Base-by-base conservation (phyloP, 2,329 filamentous ascomycete genomes). In the Calonectria naviculata region DNA sequence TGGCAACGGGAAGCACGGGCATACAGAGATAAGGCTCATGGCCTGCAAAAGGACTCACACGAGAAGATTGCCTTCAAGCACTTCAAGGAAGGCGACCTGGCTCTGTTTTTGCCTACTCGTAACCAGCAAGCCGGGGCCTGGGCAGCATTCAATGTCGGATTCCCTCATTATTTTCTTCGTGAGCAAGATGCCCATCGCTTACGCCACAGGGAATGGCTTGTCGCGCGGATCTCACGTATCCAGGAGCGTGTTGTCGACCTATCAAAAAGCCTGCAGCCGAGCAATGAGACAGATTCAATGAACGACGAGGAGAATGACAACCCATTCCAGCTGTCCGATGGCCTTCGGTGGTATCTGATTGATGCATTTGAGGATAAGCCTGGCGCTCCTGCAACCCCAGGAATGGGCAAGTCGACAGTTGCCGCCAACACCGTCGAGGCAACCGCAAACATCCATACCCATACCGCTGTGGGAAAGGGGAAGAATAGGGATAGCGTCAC, bases 61-160 rank as follows among this genome's bases (percentile, higher is more conserved):
- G 94, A 98, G 76, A 98, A 98, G 86, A 98, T 99, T 80, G 95
- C 97, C 2, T 98, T 97, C 81, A 93, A 93, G 71, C 93, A 96
- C 62, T 99, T 99, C 86, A 98, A 98, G 80, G 95, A 98, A 82
- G 96, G 97, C 9, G 97, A 99, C 80, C 88, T 99, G 17, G 97
- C 96, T 15, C 84, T 99, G 2, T 99, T 99, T 85, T 85, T 99
- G 46, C 97, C 97, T 0, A 99, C 97, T 0, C 90, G 96, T 41
- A 98, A 98, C 80, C 95, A 98, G 83, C 94, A 94, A 42, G 97
- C 95, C 5, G 93, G 96, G 19, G 96, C 97, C 0, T 99, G 97
- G 97, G 97, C 97, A 6, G 97, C 97, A 0, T 99, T 99, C 88
- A 99, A 99, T 78, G 94, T 99, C 36, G 96, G 95, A 1, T 97